Base-by-base conservation (phyloP, 768 basidiomycete species). In the Wakefieldia striispora region DNA sequence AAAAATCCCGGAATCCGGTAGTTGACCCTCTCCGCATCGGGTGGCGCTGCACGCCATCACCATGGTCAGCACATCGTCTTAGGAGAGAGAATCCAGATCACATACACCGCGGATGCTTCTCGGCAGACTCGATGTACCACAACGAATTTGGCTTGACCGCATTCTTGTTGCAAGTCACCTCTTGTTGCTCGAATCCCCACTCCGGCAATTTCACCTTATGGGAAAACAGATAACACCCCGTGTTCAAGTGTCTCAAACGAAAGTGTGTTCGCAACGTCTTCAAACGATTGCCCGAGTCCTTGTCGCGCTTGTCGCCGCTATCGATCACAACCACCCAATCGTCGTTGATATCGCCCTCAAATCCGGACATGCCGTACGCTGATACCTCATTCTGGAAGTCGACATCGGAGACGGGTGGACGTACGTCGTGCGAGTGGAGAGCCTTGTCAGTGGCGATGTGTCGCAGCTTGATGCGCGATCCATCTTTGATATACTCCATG, bases 351-450 rank as follows among this genome's bases (percentile, higher is more conserved):
- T 97, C 95, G 13, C 95, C 95, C 0, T 68, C 71, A 65, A 88
- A 97, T 0, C 87, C 89, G 0, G 84, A 71, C 76, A 89, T 83
- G 2, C 97, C 97, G 62, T 99, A 99, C 0, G 76, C 92, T 2
- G 93, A 95, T 1, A 98, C 94, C 66, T 99, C 97, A 63, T 98
- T 95, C 73, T 99, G 97, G 75, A 97, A 99, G 60, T 99, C 97
- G 40, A 97, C 95, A 40, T 99, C 97, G 27, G 90, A 92, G 13
- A 99, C 84, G 16, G 95, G 93, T 5, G 97, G 93, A 20, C 97
- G 88, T 57, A 88, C 71, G 58, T 98, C 97, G 70, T 99, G 97
- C 40, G 91, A 93, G 74, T 99, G 97, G 3, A 99, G 80, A 50
- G 84, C 80, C 64, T 91, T 95, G 54, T 87, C 79, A 0, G 95